Evolutionary conservation across 495 filamentous ascomycete genomes (phyloP).

Genomic region (Aspergillus taichungensis): DNA sequence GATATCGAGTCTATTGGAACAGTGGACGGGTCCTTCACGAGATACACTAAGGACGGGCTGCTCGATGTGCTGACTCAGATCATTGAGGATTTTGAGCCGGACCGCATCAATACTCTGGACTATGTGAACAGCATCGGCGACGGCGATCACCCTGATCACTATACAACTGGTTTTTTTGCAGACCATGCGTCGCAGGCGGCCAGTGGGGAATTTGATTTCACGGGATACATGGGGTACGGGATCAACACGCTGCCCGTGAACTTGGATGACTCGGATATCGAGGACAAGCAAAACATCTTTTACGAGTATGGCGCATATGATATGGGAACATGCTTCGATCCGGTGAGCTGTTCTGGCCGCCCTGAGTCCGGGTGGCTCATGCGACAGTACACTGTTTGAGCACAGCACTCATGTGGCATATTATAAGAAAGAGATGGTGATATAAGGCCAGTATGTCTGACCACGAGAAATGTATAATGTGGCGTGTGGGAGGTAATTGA

Average conservation of each 20-base stretch:
- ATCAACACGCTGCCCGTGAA: constrained; percentile 1
- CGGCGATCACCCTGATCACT: constrained; percentile 11
- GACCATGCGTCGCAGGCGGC: not conserved
- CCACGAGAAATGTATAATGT: no score
- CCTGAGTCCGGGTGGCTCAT: not conserved
- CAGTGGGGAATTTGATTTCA: not conserved
- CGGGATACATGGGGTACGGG: constrained; percentile 12
- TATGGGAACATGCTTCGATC: not conserved
- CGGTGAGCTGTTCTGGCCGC: not conserved
- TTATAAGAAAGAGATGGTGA: no score
- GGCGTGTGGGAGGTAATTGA: no score
- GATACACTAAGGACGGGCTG: constrained; percentile 5
- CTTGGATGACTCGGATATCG: not conserved
- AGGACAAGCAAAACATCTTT: not conserved
- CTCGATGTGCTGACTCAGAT: not conserved
- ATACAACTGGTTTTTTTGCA: constrained; percentile 4
- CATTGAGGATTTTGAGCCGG: constrained; percentile 3
- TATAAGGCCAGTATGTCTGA: no score
- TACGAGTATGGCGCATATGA: not conserved
- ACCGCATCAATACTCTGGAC: constrained; percentile 12
- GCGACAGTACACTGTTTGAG: not conserved
- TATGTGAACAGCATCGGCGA: constrained; percentile 4
- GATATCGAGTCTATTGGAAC: constrained; percentile 1
- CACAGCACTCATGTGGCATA: no score
- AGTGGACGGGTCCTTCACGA: not conserved